Evolutionary conservation across 2,329 filamentous ascomycete species (phyloP).

Genomic region (Venturia nashicola): DNA sequence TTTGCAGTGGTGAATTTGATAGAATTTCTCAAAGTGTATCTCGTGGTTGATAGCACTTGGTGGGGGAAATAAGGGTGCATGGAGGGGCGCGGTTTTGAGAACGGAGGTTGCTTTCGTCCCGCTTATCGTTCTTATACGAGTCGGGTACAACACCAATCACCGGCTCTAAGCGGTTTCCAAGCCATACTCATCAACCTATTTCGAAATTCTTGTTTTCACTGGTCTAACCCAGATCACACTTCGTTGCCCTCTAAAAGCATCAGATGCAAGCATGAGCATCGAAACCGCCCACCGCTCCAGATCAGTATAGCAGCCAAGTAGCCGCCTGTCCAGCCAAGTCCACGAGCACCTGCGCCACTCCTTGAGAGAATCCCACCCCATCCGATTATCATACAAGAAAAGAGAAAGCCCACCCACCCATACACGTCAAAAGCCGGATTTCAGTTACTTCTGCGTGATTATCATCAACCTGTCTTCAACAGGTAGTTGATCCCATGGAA

Average conservation of each 20-base stretch:
- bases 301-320: not conserved
- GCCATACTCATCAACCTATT: too few relatives aligned
- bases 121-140: too few relatives aligned
- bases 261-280: not conserved
- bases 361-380: not conserved
- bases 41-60: not conserved
- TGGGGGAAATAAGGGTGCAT: not conserved
- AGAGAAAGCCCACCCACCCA: not conserved
- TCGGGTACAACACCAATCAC: too few relatives aligned
- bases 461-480: constrained; percentile 2
- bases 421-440: not conserved
- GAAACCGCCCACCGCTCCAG: not conserved
- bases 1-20: not conserved
- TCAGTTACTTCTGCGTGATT: not conserved
- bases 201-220: too few relatives aligned
- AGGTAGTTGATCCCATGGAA: not conserved
- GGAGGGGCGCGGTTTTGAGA: not conserved
- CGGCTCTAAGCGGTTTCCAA: too few relatives aligned
- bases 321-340: not conserved
- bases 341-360: not conserved
- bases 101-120: not conserved
- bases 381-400: not conserved
- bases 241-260: not conserved
- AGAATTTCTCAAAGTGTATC: not conserved
- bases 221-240: not conserved